Evolutionary conservation across 2,329 filamentous ascomycete genomes (phyloP).

Genomic region (Trichoderma gracile): DNA sequence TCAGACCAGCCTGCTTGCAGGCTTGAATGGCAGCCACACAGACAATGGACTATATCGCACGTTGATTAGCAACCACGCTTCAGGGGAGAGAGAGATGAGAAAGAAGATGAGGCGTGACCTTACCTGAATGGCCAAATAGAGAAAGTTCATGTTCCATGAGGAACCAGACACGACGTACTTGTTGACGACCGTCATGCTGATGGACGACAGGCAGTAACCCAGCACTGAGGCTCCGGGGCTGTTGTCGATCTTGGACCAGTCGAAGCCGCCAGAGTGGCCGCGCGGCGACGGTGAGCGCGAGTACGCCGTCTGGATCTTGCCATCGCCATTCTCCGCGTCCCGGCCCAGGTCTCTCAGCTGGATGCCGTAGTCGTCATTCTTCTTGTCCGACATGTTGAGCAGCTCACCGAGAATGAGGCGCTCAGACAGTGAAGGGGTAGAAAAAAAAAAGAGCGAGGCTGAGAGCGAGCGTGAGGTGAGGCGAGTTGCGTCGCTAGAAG

Average conservation of each 20-base stretch:
- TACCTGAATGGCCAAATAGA: conserved; percentile 92
- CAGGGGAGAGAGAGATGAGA: background rate
- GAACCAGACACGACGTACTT: conserved; percentile 94
- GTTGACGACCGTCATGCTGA: conserved; percentile 99
- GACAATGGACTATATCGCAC: conserved; percentile 68
- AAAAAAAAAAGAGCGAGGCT: background rate
- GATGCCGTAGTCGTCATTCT: conserved; percentile 78
- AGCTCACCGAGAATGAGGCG: conserved; percentile 3
- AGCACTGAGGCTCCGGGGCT: conserved; percentile 79
- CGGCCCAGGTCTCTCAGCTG: conserved; percentile 38
- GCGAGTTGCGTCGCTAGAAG: conserved; percentile 8
- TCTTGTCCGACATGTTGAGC: conserved; percentile 75
- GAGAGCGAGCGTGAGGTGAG: conserved; percentile 6
- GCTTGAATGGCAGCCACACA: conserved; percentile 81
- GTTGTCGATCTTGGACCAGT: conserved; percentile 61
- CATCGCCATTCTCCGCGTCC: conserved; percentile 62
- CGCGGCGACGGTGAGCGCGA: conserved; percentile 28
- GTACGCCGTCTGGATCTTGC: conserved; percentile 47
- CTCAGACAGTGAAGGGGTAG: background rate
- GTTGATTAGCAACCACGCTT: conserved; percentile 26
- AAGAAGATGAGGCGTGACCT: conserved; percentile 10
- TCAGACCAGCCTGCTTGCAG: conserved; percentile 79
- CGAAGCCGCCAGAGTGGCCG: conserved; percentile 32
- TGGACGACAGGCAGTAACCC: conserved; percentile 92
- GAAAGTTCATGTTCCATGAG: conserved; percentile 94